Base-by-base conservation (phyloP, 2,329 filamentous ascomycete genomes). In the Aureobasidium sp. region DNA sequence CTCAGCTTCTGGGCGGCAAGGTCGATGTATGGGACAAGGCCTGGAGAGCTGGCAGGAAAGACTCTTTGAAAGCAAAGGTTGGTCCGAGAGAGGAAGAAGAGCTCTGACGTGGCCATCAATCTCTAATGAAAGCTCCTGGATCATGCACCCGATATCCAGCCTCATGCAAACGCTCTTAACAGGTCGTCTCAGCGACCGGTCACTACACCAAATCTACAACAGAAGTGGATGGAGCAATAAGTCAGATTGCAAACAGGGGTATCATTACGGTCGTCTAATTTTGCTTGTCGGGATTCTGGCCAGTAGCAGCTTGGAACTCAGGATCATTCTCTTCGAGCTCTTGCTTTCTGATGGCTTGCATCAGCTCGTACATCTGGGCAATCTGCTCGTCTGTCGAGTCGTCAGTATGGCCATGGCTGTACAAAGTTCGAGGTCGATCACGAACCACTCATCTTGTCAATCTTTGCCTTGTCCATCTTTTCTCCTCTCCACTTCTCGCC, bases 371-470 rank as follows among this genome's bases (percentile, higher is more conserved):
- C 68, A 99, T 78, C 75, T 99, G 94, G 1, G 87, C 90, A 58
- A 97, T 80, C 77, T 99, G 94, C 73, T 97, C 89, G 73, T 97
- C 91, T 96, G 65, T 29, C 2, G 9, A 15, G 7, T 8, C 1
- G 47, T 52, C 47, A 61, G 58, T 44, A 44, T 9, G 36, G 9
- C 20, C 1, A 7, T 34, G 8, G 5, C 29, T 12, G 22, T 29
- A 31, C 8, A 37, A 57, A 12, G 22, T 22, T 6, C 41, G 45
- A 36, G 6, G 15, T 17, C 2, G n/a, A 25, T 22, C 20, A 79
- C 86, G 68, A 74, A 95, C 91, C 92, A 73, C 89, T 97, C 91
- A 97, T 90, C 76, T 96, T 97, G 64, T 91, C 87, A 62, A 97
- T 79, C 76, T 96, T 96, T 0, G 78, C 80, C 68, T 85, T 84